A percentile compares a stretch with the other conserved stretches of the same genome.
Evolutionary conservation across 2,329 filamentous ascomycete species (phyloP).

Genomic region (Aspergillus pseudonomiae): DNA sequence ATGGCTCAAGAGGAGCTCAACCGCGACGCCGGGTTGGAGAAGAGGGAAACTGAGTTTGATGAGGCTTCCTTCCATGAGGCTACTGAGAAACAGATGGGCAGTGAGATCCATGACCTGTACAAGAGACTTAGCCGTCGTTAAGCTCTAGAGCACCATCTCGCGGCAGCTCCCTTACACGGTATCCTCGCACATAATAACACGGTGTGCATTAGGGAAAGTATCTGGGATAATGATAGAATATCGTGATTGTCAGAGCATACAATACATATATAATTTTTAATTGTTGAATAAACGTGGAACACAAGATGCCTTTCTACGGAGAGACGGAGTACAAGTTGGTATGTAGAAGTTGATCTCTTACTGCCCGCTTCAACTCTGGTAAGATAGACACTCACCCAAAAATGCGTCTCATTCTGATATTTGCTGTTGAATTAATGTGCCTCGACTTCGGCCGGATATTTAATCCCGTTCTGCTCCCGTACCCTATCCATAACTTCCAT

Average conservation of each 20-base stretch:
- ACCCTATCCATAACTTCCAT: conserved; percentile 73
- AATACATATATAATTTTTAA: too few relatives aligned
- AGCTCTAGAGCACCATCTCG: too few relatives aligned
- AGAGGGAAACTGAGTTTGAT: neutral
- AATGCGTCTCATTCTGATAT: neutral
- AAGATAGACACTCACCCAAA: neutral
- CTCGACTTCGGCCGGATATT: conserved; percentile 52
- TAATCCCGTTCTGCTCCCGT: conserved; percentile 58
- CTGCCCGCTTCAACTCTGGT: neutral
- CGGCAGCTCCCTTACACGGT: fast-evolving
- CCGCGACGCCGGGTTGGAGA: neutral
- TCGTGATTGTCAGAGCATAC: fast-evolving
- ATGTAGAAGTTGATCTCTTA: neutral
- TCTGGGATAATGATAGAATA: fast-evolving
- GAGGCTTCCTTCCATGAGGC: neutral
- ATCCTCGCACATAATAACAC: too few relatives aligned
- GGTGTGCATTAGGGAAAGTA: too few relatives aligned
- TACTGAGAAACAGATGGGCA: neutral
- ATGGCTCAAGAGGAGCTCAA: neutral
- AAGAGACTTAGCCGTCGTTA: neutral
- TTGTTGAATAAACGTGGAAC: too few relatives aligned
- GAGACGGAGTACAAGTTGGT: too few relatives aligned
- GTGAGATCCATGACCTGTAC: neutral
- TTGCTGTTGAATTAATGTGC: neutral
- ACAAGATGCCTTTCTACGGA: too few relatives aligned